Base-by-base conservation (phyloP, 495 filamentous ascomycete species). In the Acidiella bohemica region DNA sequence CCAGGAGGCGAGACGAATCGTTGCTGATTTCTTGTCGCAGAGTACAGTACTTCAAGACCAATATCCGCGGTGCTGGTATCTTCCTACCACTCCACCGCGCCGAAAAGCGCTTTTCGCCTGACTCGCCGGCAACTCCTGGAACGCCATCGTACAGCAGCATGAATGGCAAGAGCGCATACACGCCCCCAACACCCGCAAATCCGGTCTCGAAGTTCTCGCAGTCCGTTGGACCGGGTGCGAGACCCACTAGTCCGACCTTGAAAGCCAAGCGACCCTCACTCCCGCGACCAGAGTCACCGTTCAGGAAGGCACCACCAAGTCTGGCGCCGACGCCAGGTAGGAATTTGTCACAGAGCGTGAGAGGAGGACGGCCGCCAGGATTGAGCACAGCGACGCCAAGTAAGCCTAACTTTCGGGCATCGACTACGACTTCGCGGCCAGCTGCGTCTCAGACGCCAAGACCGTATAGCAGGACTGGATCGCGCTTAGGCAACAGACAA, bases 81-180 rank as follows among this genome's bases (percentile, higher is more conserved):
- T 99, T 99, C 55, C 72, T 99, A 4, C 92, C 90, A 9, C 71
- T 93, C 39, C 80, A 80, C 59, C 88, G 88, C 57, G 80, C 80
- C 30, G 69, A 72, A 48, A 87, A 81, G 54, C 73, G 76, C 30
- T 62, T 70, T 42, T 78, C 72, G 47, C 73, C 66, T 30, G 59
- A 65, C 39, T 70, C 72, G 12, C 72, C 78, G 11, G 63, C 68
- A 21, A 84, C 78, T 8, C 84, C 85, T 8, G 73, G 73, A 1
- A 80, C 76, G 4, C 70, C 73, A n/a, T 67, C 70, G n/a, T 65
- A 62, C 24, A 56, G 57, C 33, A 69, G 63, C 8, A 59, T 76
- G 42, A 75, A 70, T 51, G 53, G 66, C 21, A 64, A 42, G 17
- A 42, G 48, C 2, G 45, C 52, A 21, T 42, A 49, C 16, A 67